phyloP scores from a whole-genome alignment of 2,329 filamentous ascomycete genomes.

The Diaporthe helianthi region DNA sequence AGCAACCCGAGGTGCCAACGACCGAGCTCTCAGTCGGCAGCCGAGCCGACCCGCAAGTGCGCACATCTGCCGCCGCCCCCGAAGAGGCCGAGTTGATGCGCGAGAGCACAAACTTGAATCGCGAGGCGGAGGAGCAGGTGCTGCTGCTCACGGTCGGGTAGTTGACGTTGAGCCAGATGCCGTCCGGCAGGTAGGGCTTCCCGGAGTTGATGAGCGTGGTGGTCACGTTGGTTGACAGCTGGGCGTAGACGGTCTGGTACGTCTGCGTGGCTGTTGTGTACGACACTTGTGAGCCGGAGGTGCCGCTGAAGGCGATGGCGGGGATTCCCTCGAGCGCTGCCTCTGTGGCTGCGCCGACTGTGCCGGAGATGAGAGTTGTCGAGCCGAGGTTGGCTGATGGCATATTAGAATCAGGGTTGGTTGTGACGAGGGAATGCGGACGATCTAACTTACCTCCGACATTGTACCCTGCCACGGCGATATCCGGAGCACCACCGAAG shows the following conservation, averaged over 20 bases:
- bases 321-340: constrained; percentile 65
- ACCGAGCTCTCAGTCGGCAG: constrained; percentile 67
- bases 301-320: constrained; percentile 71
- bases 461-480: constrained; percentile 71
- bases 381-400: constrained; percentile 59
- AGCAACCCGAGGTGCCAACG: constrained; percentile 59
- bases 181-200: constrained; percentile 67
- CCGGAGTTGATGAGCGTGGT: constrained; percentile 61
- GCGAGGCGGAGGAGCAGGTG: constrained; percentile 55
- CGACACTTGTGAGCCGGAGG: constrained; percentile 18
- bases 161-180: constrained; percentile 73
- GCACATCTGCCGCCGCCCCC: constrained; percentile 53
- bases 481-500: constrained; percentile 62
- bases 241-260: constrained; percentile 60
- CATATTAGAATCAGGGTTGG: not conserved
- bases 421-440: accelerated
- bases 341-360: constrained; percentile 69
- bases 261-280: constrained; percentile 55
- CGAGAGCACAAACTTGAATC: constrained; percentile 70
- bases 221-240: constrained; percentile 66
- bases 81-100: constrained; percentile 59
- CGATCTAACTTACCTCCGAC: constrained; percentile 44
- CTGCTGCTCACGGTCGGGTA: constrained; percentile 59
- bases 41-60: constrained; percentile 60
- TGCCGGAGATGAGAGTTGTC: constrained; percentile 66